Evolutionary conservation across 2,329 filamentous ascomycete genomes (phyloP), one percentile per base, ranked within the genome.

Genomic region (Ceratocystis destructans): DNA sequence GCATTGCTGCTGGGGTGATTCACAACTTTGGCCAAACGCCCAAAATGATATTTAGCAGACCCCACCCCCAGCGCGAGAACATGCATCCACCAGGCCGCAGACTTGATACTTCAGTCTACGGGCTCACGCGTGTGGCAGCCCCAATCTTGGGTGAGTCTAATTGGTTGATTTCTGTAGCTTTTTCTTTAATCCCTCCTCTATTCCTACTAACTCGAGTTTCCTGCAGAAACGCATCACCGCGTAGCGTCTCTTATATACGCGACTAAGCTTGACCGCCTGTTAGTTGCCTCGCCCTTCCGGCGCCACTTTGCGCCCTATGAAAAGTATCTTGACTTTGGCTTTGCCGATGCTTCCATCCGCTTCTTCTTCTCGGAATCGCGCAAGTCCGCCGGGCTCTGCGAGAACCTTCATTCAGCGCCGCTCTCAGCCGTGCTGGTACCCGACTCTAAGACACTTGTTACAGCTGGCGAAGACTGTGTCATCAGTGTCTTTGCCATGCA

Each of bases 11-110:
- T 65, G 90, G 90, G 44, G 96, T 96, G 70, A 97, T 99, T 71
- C 93, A 99, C 76, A 97, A 97, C 71, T 99, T 99, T 75, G 94
- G 94, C 0, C 94, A 99, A 74, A 99, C 95, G 1, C 94, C 95
- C 1, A 89, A 95, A 71, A 95, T 99, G 74, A 88, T 97, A 17
- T 99, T 97, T 74, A 83, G 85, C 57, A 87, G 87, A 67, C 81
- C 88, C 12, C 94, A 99, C 74, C 86, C 88, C 2, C 77, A 83
- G n/a, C 83, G 87, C 15, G 91, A 96, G 70, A 82, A 88, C 66
- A 76, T 82, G 3, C 79, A 83, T 25, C 83, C 85, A 65, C 85
- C 84, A 4, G 78, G 82, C 2, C 84, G 83, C 66, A 83, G 90
- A 66, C 79, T 99, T 0, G 93, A 99, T 74, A 59, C 64, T 0